These are phyloP conservation scores for Ceratocystis eucalypticola DNA, from an alignment of 2,329 filamentous ascomycete genomes.

Conservation along the genomic window DNA sequence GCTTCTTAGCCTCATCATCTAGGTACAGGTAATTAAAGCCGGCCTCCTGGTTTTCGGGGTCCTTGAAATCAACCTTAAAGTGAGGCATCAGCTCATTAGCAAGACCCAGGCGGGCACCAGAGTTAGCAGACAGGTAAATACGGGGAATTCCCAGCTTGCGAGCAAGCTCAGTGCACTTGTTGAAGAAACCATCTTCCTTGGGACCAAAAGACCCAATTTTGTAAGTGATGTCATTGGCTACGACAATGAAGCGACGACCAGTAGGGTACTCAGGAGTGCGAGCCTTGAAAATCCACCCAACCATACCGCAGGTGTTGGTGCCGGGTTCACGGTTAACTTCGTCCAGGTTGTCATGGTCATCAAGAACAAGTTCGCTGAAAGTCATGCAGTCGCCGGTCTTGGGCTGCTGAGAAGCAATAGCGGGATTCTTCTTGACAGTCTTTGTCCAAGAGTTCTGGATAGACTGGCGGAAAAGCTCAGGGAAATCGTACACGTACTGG, in stretches of 20 bases:
- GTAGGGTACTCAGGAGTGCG: slow-evolving; percentile 90
- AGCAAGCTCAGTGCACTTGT: slow-evolving; percentile 95
- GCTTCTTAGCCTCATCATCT: slow-evolving; percentile 70
- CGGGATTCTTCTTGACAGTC: slow-evolving; percentile 58
- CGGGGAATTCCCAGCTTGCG: slow-evolving; percentile 88
- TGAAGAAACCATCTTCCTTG: slow-evolving; percentile 93
- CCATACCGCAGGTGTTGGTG: slow-evolving; percentile 94
- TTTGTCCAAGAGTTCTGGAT: slow-evolving; percentile 89
- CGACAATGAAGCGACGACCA: slow-evolving; percentile 84
- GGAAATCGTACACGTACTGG: slow-evolving; percentile 99
- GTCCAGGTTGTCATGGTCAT: slow-evolving; percentile 80
- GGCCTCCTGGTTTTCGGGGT: slow-evolving; percentile 61
- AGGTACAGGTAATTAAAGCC: slow-evolving; percentile 98
- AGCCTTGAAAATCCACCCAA: slow-evolving; percentile 91
- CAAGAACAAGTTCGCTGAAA: slow-evolving; percentile 85
- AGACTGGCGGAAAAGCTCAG: slow-evolving; percentile 94
- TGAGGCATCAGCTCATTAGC: slow-evolving; percentile 93
- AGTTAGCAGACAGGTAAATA: slow-evolving; percentile 97
- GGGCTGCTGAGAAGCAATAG: slow-evolving; percentile 67
- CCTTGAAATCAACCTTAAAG: slow-evolving; percentile 96
- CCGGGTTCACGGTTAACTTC: slow-evolving; percentile 92
- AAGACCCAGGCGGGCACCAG: slow-evolving; percentile 90
- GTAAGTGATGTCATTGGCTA: slow-evolving; percentile 98
- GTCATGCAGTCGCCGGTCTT: slow-evolving; percentile 81
- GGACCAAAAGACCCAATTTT: slow-evolving; percentile 97